A percentile compares a stretch with the other conserved stretches of the same genome.
phyloP scores from a whole-genome alignment of 2,329 filamentous ascomycete genomes.

The Paecilomyces sp. region DNA sequence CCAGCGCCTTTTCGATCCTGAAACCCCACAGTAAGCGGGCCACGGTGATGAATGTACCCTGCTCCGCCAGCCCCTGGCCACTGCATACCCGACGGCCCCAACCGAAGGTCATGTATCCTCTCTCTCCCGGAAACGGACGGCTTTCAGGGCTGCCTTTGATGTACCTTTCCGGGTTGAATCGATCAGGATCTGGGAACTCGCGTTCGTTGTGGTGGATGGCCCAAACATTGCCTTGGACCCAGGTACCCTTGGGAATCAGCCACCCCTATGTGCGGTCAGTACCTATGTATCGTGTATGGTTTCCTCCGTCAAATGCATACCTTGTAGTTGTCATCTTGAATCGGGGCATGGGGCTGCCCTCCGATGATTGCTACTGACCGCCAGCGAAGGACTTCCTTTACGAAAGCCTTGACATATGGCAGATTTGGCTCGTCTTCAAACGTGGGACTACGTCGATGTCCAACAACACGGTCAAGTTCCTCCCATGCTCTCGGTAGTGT shows the following conservation, averaged over 20 bases:
- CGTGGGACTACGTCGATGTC: constrained; percentile 20
- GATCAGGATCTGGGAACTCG: constrained; percentile 40
- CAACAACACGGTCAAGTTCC: constrained; percentile 28
- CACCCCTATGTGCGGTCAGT: constrained; percentile 11
- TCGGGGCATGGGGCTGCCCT: constrained; percentile 16
- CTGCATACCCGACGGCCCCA: constrained; percentile 51
- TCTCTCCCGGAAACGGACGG: constrained; percentile 44
- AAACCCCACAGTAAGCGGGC: constrained; percentile 54
- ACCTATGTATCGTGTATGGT: background rate
- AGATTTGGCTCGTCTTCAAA: constrained; percentile 23
- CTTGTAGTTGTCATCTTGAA: constrained; percentile 16
- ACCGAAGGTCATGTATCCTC: constrained; percentile 50
- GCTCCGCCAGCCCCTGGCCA: constrained; percentile 51
- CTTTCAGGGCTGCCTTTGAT: constrained; percentile 29
- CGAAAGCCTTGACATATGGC: constrained; percentile 21
- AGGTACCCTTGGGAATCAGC: constrained; percentile 9
- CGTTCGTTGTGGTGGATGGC: constrained; percentile 21
- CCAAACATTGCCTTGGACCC: constrained; percentile 16
- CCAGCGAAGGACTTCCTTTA: constrained; percentile 24
- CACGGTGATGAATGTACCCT: constrained; percentile 53
- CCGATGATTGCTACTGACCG: constrained; percentile 19
- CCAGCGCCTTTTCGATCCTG: constrained; percentile 38
- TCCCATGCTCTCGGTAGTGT: constrained; percentile 18
- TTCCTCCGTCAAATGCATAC: background rate
- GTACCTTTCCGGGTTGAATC: constrained; percentile 28